phyloP scores from a whole-genome alignment of 768 basidiomycete genomes.

The Auriscalpium microsporum region DNA sequence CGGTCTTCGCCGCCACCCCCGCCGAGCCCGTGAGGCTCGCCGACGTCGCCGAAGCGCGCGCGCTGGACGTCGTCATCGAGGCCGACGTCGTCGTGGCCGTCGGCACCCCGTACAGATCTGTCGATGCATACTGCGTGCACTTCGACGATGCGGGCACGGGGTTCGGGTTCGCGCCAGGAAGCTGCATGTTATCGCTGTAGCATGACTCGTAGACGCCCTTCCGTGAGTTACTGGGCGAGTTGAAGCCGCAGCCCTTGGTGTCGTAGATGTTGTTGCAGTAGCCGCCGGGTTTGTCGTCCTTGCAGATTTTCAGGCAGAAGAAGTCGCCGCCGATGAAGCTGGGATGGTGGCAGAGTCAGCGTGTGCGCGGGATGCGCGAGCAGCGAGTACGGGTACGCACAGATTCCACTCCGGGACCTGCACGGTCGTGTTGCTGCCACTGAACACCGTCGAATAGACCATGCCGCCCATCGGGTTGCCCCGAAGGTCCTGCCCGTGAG shows the following conservation, averaged over 20 bases:
- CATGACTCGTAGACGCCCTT: constrained; percentile 58
- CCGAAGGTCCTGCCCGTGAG: constrained; percentile 63
- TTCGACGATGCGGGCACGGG: constrained; percentile 33
- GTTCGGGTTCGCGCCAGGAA: constrained; percentile 44
- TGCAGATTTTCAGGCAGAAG: constrained; percentile 72
- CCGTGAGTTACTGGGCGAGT: constrained; percentile 58
- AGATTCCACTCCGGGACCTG: constrained; percentile 67
- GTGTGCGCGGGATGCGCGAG: too few species aligned
- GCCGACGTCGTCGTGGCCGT: constrained; percentile 1
- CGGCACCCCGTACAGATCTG: constrained; percentile 27
- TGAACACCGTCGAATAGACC: constrained; percentile 51
- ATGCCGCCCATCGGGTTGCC: constrained; percentile 79
- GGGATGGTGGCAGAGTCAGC: constrained; percentile 10
- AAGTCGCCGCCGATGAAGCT: constrained; percentile 62
- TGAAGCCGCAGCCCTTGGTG: constrained; percentile 67
- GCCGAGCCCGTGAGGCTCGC: constrained; percentile 7
- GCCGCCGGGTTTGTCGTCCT: constrained; percentile 42
- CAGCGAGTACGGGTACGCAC: constrained; percentile 37
- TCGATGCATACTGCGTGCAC: constrained; percentile 31
- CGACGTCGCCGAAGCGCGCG: not conserved
- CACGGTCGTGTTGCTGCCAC: constrained; percentile 32
- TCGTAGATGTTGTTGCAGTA: constrained; percentile 69
- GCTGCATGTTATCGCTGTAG: constrained; percentile 51
- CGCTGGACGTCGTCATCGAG: constrained; percentile 1
- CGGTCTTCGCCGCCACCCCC: not conserved